Evolutionary conservation across 768 basidiomycete species (phyloP), one percentile per base, ranked within the genome.

Genomic region (Hericium rajendrae): DNA sequence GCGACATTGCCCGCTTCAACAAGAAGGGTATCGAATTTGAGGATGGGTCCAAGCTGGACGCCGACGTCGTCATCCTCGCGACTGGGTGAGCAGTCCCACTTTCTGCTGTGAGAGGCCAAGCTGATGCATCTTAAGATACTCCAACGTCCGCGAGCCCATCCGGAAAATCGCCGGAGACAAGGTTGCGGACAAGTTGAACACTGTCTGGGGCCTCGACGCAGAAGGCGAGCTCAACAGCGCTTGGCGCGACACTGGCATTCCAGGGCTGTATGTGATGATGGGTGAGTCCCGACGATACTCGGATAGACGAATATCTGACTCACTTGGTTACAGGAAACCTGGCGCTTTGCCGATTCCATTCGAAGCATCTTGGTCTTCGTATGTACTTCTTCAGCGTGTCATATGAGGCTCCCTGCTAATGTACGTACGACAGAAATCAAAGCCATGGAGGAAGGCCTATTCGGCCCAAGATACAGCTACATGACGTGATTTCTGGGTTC

Each of bases 321-420:
- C 16, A 43, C 41, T 43, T 15, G 41, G 9, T 13, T 8, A 55
- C 16, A 79, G 78, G 81, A 12, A 84, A 84, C 63, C 66, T 88
- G 6, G 81, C 81, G 0, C 60, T 81, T 59, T 79, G 79, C 58
- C 75, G 85, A 0, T 86, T 85, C 75, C 76, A 84, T 67, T 86
- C 86, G 5, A 85, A 79, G 57, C 83, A 83, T 62, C 55, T 86
- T 39, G 84, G 82, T 0, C 71, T 86, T 48, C 83, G 83, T 86
- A 64, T 63, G 84, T 79, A 46, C 32, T 48, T 28, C 50, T 10
- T 16, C 12, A 40, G 13, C 40, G 40, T 15, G 41, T 32, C 32
- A 16, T 9, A 53, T 53, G 6, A 22, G 15, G 13, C 4, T 18
- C 4, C 18, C 9, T 6, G 10, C 18, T 38, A 6, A 38, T 46